These are phyloP conservation scores for Pholiota molesta DNA, from an alignment of 768 basidiomycete species.

Conservation along the genomic window DNA sequence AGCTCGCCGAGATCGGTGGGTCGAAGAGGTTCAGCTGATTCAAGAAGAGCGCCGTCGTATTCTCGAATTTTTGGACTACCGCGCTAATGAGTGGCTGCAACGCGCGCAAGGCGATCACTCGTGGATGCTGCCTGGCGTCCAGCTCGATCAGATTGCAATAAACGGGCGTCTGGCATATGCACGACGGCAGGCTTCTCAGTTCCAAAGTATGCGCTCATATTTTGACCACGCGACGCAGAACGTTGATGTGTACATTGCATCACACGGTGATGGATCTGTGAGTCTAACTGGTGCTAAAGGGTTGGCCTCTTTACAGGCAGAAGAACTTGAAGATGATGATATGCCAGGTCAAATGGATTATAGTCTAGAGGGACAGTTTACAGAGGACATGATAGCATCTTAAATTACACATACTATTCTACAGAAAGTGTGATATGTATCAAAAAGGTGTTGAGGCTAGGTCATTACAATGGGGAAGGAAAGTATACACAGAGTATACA, in stretches of 20 bases:
- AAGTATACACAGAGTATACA: no score
- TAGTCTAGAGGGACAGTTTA: no score
- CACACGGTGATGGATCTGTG: no score
- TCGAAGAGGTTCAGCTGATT: not conserved
- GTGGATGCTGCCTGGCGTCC: conserved; percentile 1
- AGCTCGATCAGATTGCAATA: not conserved
- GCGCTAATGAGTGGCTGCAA: not conserved
- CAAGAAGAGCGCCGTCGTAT: conserved; percentile 4
- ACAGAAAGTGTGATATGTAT: no score
- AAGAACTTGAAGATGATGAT: no score
- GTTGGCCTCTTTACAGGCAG: no score
- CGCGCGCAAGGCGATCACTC: not conserved
- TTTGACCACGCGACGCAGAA: not conserved
- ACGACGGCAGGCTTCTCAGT: not conserved
- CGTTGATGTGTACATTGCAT: not conserved
- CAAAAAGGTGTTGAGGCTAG: no score
- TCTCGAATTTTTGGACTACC: not conserved
- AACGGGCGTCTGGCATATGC: conserved; percentile 1
- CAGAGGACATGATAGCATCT: no score
- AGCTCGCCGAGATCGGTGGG: conserved; percentile 4
- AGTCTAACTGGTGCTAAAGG: no score
- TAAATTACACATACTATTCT: no score
- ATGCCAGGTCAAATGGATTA: no score
- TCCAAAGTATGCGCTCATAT: not conserved
- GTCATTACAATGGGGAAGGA: no score